phyloP scores from a whole-genome alignment of 805 yeast species.

The Saccharomyces paradoxus region DNA sequence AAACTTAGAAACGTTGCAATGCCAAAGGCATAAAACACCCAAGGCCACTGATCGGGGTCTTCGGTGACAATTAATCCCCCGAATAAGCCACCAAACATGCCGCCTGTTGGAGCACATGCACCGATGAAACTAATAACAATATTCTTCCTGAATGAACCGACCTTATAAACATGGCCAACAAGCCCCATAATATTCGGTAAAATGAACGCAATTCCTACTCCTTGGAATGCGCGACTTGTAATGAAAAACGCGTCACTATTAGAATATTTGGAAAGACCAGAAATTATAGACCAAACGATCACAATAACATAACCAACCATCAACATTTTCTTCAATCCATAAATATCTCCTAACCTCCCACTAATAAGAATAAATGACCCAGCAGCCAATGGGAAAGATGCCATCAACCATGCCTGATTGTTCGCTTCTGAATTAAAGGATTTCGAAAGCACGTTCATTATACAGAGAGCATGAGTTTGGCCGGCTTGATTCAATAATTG shows the following conservation, averaged over 20 bases:
- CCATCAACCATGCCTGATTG: conserved; percentile 58
- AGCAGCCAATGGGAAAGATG: conserved; percentile 59
- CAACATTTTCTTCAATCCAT: conserved; percentile 52
- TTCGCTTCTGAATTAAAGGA: conserved; percentile 28
- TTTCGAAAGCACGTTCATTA: conserved; percentile 30
- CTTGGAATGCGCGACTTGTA: conserved; percentile 50
- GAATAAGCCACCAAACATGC: conserved; percentile 44
- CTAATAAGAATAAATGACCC: conserved; percentile 65
- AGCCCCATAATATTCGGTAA: conserved; percentile 56
- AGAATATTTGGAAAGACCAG: conserved; percentile 50
- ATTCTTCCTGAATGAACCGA: conserved; percentile 41
- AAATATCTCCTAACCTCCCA: conserved; percentile 66
- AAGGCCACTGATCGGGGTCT: conserved; percentile 41
- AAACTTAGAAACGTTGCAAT: conserved; percentile 15
- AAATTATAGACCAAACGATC: conserved; percentile 50
- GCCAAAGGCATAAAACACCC: conserved; percentile 36
- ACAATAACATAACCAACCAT: conserved; percentile 49
- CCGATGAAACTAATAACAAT: conserved; percentile 48
- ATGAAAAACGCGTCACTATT: conserved; percentile 43
- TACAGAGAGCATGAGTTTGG: conserved; percentile 32
- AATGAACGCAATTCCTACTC: conserved; percentile 50
- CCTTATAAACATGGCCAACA: conserved; percentile 38
- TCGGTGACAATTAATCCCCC: conserved; percentile 37
- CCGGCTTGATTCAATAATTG: conserved; percentile 38
- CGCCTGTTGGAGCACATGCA: conserved; percentile 56